A percentile compares a stretch with the other conserved stretches of the same genome.
These are phyloP conservation scores for Heliosperma pusillum DNA, from an alignment of 148 eudicot genomes.

Conservation along the genomic window DNA sequence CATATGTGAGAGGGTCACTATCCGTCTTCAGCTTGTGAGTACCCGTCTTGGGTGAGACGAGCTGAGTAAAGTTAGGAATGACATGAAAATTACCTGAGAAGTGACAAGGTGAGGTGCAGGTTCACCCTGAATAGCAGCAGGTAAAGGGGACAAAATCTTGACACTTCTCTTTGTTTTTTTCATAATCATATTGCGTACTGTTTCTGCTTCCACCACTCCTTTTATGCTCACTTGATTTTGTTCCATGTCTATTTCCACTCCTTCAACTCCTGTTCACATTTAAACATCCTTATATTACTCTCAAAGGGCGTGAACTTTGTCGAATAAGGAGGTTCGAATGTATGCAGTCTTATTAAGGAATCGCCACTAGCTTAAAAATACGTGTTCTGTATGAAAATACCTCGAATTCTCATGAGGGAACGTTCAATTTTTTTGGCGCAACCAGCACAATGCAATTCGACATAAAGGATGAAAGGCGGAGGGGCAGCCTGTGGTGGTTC, in stretches of 20 bases:
- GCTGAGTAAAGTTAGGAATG: background rate
- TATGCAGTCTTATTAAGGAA: background rate
- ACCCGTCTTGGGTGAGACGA: too few relatives aligned
- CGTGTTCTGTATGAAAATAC: too few relatives aligned
- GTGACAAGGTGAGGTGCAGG: conserved; percentile 65
- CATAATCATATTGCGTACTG: conserved; percentile 53
- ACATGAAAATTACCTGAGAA: conserved; percentile 55
- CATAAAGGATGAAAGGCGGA: conserved; percentile 54
- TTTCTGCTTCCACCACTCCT: conserved; percentile 83
- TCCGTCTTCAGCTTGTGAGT: too few relatives aligned
- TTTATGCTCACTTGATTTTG: conserved; percentile 74
- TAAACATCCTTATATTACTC: background rate
- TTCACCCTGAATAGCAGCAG: conserved; percentile 63
- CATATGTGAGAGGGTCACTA: too few relatives aligned
- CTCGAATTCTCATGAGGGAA: conserved; percentile 67
- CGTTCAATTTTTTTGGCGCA: conserved; percentile 92
- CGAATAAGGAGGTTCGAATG: too few relatives aligned
- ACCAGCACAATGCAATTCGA: conserved; percentile 92
- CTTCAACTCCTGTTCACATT: conserved; percentile 69
- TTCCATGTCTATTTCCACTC: conserved; percentile 61
- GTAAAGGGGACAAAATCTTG: conserved; percentile 75
- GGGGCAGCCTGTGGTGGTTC: conserved; percentile 76
- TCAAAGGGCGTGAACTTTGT: too few relatives aligned
- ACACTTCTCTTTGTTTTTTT: conserved; percentile 78
- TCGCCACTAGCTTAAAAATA: too few relatives aligned